Evolutionary conservation across 2,329 filamentous ascomycete genomes (phyloP).

Genomic region (Juglanconis oblonga): DNA sequence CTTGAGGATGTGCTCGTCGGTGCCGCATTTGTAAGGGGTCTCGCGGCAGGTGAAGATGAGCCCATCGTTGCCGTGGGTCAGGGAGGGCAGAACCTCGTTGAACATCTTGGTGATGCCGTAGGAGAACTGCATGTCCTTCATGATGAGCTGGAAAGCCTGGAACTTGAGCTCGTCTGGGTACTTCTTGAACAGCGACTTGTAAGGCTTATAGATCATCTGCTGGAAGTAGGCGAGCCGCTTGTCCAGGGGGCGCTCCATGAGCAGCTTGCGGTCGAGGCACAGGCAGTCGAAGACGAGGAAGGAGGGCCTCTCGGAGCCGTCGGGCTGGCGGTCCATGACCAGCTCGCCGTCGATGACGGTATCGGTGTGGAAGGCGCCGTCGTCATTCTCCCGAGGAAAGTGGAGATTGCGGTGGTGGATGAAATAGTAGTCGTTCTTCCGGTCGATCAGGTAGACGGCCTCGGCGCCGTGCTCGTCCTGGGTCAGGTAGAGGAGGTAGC

Average conservation of each 20-base stretch:
- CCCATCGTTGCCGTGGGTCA: conserved; percentile 93
- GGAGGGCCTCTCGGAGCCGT: conserved; percentile 67
- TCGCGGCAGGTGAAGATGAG: conserved; percentile 95
- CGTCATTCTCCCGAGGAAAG: conserved; percentile 70
- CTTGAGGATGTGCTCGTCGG: conserved; percentile 90
- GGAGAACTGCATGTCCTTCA: conserved; percentile 85
- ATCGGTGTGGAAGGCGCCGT: conserved; percentile 67
- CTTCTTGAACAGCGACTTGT: conserved; percentile 58
- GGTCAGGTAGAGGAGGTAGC: conserved; percentile 91
- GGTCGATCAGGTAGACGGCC: conserved; percentile 90
- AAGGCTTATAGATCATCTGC: conserved; percentile 71
- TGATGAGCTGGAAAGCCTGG: conserved; percentile 77
- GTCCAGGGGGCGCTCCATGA: conserved; percentile 78
- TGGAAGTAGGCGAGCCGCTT: conserved; percentile 87
- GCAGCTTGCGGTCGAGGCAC: conserved; percentile 70
- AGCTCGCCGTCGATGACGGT: conserved; percentile 93
- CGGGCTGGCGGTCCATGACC: conserved; percentile 73
- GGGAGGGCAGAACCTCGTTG: conserved; percentile 73
- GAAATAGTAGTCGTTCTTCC: conserved; percentile 95
- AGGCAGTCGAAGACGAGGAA: conserved; percentile 95
- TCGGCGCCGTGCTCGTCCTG: conserved; percentile 59
- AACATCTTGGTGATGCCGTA: conserved; percentile 95
- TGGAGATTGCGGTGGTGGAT: conserved; percentile 69
- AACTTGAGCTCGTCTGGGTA: conserved; percentile 68
- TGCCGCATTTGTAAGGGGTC: conserved; percentile 83